A percentile compares a stretch with the other conserved stretches of the same genome.
Conservation (phyloP, 1,284 basidiomycete genomes). For the Puccinia novopanici region DNA sequence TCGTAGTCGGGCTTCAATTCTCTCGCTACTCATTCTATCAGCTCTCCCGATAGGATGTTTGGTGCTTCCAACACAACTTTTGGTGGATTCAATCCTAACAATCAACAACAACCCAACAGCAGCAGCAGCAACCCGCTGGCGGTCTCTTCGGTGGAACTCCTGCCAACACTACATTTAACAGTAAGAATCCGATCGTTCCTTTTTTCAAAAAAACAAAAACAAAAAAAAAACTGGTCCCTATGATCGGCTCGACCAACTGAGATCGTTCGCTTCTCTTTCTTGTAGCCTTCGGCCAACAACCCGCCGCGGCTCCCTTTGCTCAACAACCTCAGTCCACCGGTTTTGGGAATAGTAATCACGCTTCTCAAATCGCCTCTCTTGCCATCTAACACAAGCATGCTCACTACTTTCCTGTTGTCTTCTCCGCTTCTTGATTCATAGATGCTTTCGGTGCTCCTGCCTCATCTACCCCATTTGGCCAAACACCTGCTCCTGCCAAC, state of each 20-base stretch:
- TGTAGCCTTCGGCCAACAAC: slow-evolving; percentile 44
- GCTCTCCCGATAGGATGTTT: slow-evolving; percentile 31
- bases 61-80: slow-evolving; percentile 38
- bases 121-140: slow-evolving; percentile 30
- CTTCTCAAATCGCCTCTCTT: not conserved
- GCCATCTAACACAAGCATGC: slow-evolving; percentile 5
- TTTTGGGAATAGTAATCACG: slow-evolving; percentile 39
- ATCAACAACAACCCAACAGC: slow-evolving; percentile 46
- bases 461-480: slow-evolving; percentile 32
- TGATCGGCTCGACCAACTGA: not conserved
- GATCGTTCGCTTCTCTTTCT: not conserved
- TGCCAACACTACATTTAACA: not conserved
- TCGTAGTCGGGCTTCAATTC: not conserved
- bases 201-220: not conserved
- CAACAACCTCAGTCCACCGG: slow-evolving; percentile 39
- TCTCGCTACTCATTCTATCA: not conserved
- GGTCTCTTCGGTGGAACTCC: slow-evolving; percentile 41
- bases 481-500: slow-evolving; percentile 34
- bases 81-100: slow-evolving; percentile 27
- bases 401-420: not conserved
- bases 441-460: slow-evolving; percentile 43
- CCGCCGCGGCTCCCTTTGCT: slow-evolving; percentile 25
- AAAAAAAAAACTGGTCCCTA: not conserved
- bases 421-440: not conserved
- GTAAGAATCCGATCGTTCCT: slow-evolving; percentile 15